Evolutionary conservation across 371 early-diverging fungal species (phyloP), one percentile per base, ranked within the genome.

Genomic region (Choanephora cucurbitarum): DNA sequence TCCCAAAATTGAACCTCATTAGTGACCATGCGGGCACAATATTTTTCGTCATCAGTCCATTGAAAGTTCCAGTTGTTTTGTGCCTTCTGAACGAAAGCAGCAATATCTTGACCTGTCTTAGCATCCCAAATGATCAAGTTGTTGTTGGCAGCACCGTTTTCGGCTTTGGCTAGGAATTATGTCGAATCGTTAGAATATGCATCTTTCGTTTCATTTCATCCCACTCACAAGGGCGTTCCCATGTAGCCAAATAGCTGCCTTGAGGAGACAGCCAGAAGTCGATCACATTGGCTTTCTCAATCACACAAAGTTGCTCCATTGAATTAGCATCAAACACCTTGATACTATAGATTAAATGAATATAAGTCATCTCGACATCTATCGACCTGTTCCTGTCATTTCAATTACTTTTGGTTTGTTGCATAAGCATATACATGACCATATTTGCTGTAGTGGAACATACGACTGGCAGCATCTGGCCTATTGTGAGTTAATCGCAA

Each of bases 1-100:
- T 86, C 82, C 82, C 86, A 94, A 63, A 98, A 91, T 46, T 95
- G 94, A 58, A 98, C 82, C 69, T 95, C 96, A 40, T 86, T 85
- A 7, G 90, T 77, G 11, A 92, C 91, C 77, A 94, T 84, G 54
- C 91, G 86, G 22, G 92, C 92, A 71, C 87, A 94, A 66, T 82
- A 89, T 37, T 84, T 59, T 75, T 98, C 98, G 60, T 94, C 94
- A 49, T 87, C 89, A 22, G 95, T 93, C 95, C 95, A 98, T 69
- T 95, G 93, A 66, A 93, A 83, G 54, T 92, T 89, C 87, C 79
- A 89, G 61, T 81, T 85, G 67, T 72, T 82, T 62, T 89, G 90
- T 31, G 79, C 72, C 73, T 91, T 92, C 70, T 93, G 93, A 19
- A 88, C 79, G 65, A 94, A 96, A 3, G 85, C 70, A 24, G 87